Evolutionary conservation across 345 rosid species (phyloP).

Genomic region (Syzygium grande): DNA sequence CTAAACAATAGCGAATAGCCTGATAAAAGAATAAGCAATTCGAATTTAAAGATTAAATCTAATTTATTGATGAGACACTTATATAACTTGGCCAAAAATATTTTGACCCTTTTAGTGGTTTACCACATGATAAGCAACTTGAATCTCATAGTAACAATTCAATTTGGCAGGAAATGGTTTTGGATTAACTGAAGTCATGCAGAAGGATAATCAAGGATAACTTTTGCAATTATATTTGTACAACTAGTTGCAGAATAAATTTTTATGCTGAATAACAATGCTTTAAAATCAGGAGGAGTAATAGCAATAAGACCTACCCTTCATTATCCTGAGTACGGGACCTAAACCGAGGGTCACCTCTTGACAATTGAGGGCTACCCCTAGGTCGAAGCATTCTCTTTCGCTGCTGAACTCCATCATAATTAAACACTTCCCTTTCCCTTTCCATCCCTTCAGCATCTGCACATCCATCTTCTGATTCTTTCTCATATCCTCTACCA

Average conservation of each 20-base stretch:
- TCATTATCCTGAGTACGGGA: conserved; percentile 74
- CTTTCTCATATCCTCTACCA: conserved; percentile 53
- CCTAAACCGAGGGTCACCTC: conserved; percentile 57
- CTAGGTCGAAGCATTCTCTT: conserved; percentile 95
- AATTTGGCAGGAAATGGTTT: not conserved
- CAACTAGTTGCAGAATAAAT: not conserved
- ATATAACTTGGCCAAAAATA: not conserved
- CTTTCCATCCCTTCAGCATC: conserved; percentile 84
- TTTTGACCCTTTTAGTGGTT: not conserved
- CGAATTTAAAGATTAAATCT: not conserved
- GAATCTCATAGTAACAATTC: not conserved
- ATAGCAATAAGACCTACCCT: conserved; percentile 50
- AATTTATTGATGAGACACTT: not conserved
- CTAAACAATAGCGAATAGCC: not conserved
- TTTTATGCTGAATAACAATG: not conserved
- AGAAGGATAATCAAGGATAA: not conserved
- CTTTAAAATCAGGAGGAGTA: not conserved
- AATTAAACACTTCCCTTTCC: conserved; percentile 71
- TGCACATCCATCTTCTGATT: conserved; percentile 82
- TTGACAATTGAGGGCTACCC: conserved; percentile 77
- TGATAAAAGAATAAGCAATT: not conserved
- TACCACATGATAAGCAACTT: not conserved
- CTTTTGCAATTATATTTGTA: not conserved
- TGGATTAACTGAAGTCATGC: not conserved
- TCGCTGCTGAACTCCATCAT: conserved; percentile 93